Base-by-base conservation (phyloP, 805 yeast genomes). In the Metschnikowia reukaufii region DNA sequence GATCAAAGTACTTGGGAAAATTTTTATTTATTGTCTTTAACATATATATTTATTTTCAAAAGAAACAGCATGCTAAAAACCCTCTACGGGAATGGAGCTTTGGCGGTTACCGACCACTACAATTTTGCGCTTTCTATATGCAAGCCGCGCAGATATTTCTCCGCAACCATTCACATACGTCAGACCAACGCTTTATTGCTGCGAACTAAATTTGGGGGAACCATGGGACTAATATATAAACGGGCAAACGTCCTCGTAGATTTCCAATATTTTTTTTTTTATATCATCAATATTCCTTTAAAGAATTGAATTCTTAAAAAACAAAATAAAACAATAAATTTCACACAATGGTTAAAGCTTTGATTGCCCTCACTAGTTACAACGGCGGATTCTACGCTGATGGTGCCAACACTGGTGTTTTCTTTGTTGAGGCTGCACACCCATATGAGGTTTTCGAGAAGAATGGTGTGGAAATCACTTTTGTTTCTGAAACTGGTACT, bases 391-490 rank as follows among this genome's bases (percentile, higher is more conserved):
- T 83, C 69, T 82, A 82, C 62, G 48, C 44, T 17, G 83, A 82
- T 54, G 86, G 86, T 31, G 50, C 67, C 43, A 78, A 76, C 50
- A 80, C 87, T n/a, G 88, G 88, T 32, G 66, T 81, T 21, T 84
- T 72, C 66, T 73, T 73, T 55, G 64, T 72, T 16, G 88, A 83
- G 64, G 87, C 81, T 12, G 59, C 73, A 32, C 85, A 84, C 57
- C 86, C 88, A 37, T 82, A 63, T 63, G 60, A 74, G 42, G 73
- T 62, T 5, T 79, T 78, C 63, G 62, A 49, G 20, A 60, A 70
- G 38, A 66, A 75, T 27, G 84, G 84, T 4, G 75, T 59, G 52
- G 79, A 78, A 20, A 81, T 83, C 19, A 76, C 73, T 41, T 68
- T 83, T 49, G 82, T 73, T 17, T 79, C 85, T 6, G 87, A 83